These are phyloP conservation scores for Metroxylon sagu DNA, from an alignment of 176 grass and related monocot genomes.

Conservation along the genomic window DNA sequence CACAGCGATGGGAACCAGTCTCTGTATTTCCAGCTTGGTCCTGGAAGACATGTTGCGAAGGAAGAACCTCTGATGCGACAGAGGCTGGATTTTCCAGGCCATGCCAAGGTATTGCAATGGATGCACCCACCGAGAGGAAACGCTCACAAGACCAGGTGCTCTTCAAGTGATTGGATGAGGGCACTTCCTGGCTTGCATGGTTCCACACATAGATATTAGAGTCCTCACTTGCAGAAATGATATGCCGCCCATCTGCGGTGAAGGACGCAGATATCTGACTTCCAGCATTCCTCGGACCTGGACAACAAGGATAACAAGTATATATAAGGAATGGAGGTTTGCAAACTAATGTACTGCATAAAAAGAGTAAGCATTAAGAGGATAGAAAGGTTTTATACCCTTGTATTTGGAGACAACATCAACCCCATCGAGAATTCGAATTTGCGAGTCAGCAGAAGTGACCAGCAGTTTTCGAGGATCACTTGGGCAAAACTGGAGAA, in stretches of 20 bases:
- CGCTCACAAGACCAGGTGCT: conserved; percentile 65
- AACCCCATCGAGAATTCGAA: conserved; percentile 65
- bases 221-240: conserved; percentile 70
- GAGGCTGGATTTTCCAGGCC: conserved; percentile 18
- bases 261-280: conserved; percentile 60
- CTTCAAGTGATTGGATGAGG: conserved; percentile 44
- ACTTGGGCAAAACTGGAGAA: conserved; percentile 68
- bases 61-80: conserved; percentile 24
- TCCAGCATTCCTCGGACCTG: conserved; percentile 47
- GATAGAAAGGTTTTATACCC: conserved; percentile 27
- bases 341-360: neutral
- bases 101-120: conserved; percentile 72
- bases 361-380: neutral
- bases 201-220: conserved; percentile 77
- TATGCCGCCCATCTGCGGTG: conserved; percentile 57
- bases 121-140: conserved; percentile 49
- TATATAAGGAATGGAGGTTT: neutral
- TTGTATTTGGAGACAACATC: conserved; percentile 74
- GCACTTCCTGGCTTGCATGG: conserved; percentile 40
- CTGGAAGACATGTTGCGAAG: conserved; percentile 11
- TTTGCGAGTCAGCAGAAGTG: conserved; percentile 75
- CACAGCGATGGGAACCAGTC: conserved; percentile 6
- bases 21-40: conserved; percentile 9
- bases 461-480: conserved; percentile 63
- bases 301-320: neutral